Percentiles rank a stretch among this genome's conserved stretches.
Conservation (phyloP, 768 basidiomycete species). For the Tricholoma hemisulphureum region DNA sequence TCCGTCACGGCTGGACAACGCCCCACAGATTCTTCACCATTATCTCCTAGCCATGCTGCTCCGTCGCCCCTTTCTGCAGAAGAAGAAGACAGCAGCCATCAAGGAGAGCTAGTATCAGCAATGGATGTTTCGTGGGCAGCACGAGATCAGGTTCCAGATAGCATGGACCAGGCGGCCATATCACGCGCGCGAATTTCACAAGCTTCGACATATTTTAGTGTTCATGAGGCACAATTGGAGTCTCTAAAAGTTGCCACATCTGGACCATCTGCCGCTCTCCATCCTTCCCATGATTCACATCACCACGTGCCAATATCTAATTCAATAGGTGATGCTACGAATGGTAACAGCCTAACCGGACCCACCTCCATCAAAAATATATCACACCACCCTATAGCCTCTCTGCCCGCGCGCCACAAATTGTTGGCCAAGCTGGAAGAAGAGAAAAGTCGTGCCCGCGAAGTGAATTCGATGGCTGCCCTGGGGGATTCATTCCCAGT, state of each 20-base stretch:
- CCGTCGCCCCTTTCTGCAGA: neutral
- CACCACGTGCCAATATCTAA: constrained; percentile 7
- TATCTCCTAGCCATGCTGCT: neutral
- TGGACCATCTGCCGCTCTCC: constrained; percentile 3
- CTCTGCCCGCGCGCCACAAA: constrained; percentile 29
- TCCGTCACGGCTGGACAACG: neutral
- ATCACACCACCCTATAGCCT: constrained; percentile 9
- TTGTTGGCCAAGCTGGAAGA: constrained; percentile 43
- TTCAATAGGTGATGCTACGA: constrained; percentile 6
- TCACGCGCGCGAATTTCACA: neutral
- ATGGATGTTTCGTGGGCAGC: neutral
- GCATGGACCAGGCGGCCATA: neutral
- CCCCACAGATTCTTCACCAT: neutral
- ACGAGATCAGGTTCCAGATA: neutral
- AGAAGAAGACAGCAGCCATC: neutral
- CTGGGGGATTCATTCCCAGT: neutral
- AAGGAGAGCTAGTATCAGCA: neutral
- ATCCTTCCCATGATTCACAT: constrained; percentile 6
- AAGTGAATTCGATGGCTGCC: neutral
- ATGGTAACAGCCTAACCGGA: too few species aligned
- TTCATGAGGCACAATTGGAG: neutral
- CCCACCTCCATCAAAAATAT: constrained; percentile 8
- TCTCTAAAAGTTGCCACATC: constrained; percentile 5
- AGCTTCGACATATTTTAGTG: neutral
- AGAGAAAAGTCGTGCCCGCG: constrained; percentile 37